Percentiles rank a stretch among this genome's conserved stretches.
These are phyloP conservation scores for Pleurotus tuber-regium DNA, from an alignment of 768 basidiomycete species.

Conservation along the genomic window DNA sequence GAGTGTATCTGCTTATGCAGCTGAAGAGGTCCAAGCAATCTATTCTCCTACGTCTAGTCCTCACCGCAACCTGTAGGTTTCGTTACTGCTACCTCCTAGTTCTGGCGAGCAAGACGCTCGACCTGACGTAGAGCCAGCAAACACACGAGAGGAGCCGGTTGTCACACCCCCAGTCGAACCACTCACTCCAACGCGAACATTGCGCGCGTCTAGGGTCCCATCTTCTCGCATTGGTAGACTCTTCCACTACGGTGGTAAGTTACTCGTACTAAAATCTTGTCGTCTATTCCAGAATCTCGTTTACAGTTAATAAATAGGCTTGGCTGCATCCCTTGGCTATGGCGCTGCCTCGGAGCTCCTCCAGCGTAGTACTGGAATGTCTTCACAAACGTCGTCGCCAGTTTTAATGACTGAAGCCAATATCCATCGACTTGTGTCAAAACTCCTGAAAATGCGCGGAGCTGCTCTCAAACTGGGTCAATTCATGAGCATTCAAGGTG, in stretches of 20 bases:
- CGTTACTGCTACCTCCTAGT: too few relatives aligned
- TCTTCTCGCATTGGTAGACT: conserved; percentile 85
- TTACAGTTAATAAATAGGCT: conserved; percentile 47
- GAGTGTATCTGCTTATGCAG: too few relatives aligned
- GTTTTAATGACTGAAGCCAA: conserved; percentile 92
- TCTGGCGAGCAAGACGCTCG: too few relatives aligned
- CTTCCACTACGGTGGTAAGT: conserved; percentile 89
- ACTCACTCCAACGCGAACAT: conserved; percentile 37
- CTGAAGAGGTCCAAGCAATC: too few relatives aligned
- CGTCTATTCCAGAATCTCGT: background rate
- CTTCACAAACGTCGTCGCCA: conserved; percentile 33
- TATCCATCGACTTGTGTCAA: conserved; percentile 83
- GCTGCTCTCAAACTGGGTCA: conserved; percentile 97
- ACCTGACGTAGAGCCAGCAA: too few relatives aligned
- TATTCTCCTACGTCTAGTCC: too few relatives aligned
- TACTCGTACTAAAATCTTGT: too few relatives aligned
- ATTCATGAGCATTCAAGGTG: conserved; percentile 94
- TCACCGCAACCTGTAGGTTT: too few relatives aligned
- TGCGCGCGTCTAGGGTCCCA: conserved; percentile 86
- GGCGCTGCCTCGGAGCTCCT: conserved; percentile 89
- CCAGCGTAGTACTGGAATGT: conserved; percentile 55
- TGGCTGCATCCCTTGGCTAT: conserved; percentile 85
- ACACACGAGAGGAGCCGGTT: too few relatives aligned
- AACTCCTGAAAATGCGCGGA: conserved; percentile 93
- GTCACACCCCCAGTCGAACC: too few relatives aligned